phyloP scores from a whole-genome alignment of 768 basidiomycete species.

The Epithele typhae region DNA sequence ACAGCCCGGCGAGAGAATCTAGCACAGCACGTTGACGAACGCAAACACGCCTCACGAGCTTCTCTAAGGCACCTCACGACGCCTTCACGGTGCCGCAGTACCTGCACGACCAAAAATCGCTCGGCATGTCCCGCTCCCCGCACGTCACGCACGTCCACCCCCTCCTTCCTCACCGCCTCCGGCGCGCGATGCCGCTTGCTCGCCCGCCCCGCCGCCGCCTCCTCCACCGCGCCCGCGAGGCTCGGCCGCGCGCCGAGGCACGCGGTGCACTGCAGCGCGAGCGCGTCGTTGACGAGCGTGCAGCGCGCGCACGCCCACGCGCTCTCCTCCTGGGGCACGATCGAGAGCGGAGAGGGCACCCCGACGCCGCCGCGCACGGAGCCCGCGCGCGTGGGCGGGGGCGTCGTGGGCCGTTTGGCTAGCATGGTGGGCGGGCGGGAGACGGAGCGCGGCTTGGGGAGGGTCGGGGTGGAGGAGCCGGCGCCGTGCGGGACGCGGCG shows the following conservation, averaged over 20 bases:
- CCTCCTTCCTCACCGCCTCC: background rate
- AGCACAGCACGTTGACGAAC: no score
- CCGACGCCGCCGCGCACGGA: slow-evolving; percentile 1
- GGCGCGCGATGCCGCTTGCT: background rate
- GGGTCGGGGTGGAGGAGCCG: slow-evolving; percentile 2
- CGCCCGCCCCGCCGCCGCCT: background rate
- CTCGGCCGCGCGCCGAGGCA: slow-evolving; percentile 35
- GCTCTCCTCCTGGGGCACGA: slow-evolving; percentile 2
- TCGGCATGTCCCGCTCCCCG: slow-evolving; percentile 55
- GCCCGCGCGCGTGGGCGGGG: slow-evolving; percentile 13
- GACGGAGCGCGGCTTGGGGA: slow-evolving; percentile 10
- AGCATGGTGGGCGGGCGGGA: slow-evolving; percentile 1
- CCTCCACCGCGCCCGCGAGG: background rate
- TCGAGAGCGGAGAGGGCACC: background rate
- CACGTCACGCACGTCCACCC: slow-evolving; percentile 70
- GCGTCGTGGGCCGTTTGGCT: slow-evolving; percentile 1
- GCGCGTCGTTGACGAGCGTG: slow-evolving; percentile 58
- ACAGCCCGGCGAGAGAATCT: no score
- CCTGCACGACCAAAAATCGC: slow-evolving; percentile 70
- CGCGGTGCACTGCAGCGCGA: slow-evolving; percentile 53
- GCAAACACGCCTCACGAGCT: no score
- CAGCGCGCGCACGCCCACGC: slow-evolving; percentile 42
- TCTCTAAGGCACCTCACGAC: slow-evolving; percentile 10
- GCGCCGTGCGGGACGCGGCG: slow-evolving; percentile 11
- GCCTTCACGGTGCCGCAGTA: slow-evolving; percentile 67